Evolutionary conservation across 441 rosid species (phyloP).

Genomic region (Gossypium davidsonii): DNA sequence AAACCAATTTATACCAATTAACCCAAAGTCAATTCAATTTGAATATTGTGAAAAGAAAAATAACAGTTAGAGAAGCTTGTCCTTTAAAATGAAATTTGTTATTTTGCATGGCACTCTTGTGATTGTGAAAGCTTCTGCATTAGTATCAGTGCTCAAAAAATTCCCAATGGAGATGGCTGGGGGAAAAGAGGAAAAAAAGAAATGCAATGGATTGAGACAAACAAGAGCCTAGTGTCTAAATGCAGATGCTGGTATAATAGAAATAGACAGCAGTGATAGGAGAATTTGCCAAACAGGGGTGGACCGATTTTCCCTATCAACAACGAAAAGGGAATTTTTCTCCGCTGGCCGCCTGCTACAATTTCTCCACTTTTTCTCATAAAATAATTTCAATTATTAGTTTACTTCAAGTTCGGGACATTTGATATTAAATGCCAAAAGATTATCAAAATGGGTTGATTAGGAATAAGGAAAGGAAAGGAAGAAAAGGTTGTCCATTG

Average conservation of each 20-base stretch:
- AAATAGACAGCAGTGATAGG: not conserved
- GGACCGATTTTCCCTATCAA: not conserved
- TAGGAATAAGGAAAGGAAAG: not conserved
- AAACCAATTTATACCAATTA: not conserved
- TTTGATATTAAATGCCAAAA: not conserved
- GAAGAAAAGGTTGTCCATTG: not conserved
- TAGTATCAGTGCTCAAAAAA: not conserved
- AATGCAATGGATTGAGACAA: not conserved
- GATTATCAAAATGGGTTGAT: not conserved
- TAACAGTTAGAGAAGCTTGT: no score
- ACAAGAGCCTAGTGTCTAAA: not conserved
- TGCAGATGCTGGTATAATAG: slow-evolving; percentile 2
- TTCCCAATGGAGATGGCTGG: not conserved
- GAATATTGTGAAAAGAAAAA: no score
- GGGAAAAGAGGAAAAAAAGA: not conserved
- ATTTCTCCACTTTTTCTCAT: not conserved
- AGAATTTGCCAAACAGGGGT: not conserved
- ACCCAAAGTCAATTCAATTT: no score
- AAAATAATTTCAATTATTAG: not conserved
- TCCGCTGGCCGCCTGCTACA: not conserved
- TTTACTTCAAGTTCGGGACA: not conserved
- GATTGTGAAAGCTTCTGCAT: not conserved
- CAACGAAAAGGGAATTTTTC: not conserved
- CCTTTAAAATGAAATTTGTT: no score
- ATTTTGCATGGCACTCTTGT: no score